Evolutionary conservation across 805 yeast genomes (phyloP).

Genomic region (Brettanomyces nanus): DNA sequence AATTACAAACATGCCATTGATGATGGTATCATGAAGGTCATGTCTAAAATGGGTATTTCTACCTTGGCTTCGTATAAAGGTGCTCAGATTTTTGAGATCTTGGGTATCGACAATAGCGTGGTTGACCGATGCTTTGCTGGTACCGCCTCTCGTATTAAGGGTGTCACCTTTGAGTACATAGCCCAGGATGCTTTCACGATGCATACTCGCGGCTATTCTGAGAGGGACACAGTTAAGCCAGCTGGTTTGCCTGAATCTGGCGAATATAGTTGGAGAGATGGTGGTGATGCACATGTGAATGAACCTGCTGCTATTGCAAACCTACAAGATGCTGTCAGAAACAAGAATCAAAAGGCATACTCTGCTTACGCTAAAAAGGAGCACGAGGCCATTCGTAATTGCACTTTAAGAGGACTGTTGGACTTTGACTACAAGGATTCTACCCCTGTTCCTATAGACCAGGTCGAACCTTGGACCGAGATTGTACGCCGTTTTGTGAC

Average conservation of each 20-base stretch:
- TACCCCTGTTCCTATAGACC: constrained; percentile 82
- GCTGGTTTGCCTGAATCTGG: constrained; percentile 86
- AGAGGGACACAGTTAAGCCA: constrained; percentile 62
- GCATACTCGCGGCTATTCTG: constrained; percentile 89
- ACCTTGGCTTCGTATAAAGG: constrained; percentile 98
- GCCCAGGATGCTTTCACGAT: constrained; percentile 94
- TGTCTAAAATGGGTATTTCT: constrained; percentile 99
- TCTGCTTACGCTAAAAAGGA: constrained; percentile 85
- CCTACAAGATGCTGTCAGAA: constrained; percentile 96
- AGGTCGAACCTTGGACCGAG: constrained; percentile 99
- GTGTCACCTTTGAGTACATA: constrained; percentile 89
- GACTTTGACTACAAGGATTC: constrained; percentile 78
- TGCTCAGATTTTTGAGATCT: constrained; percentile 96
- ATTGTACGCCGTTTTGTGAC: constrained; percentile 95
- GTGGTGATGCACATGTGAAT: constrained; percentile 92
- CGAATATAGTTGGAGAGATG: constrained; percentile 98
- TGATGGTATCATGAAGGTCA: constrained; percentile 89
- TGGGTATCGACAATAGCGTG: constrained; percentile 92
- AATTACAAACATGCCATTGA: constrained; percentile 84
- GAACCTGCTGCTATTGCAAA: constrained; percentile 93
- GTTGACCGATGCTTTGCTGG: constrained; percentile 95
- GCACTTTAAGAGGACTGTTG: constrained; percentile 89
- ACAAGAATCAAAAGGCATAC: constrained; percentile 90
- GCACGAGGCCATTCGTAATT: constrained; percentile 81
- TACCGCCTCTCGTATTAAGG: constrained; percentile 93